A percentile compares a stretch with the other conserved stretches of the same genome.
phyloP scores from a whole-genome alignment of 208 protist genomes.

The Blechomonas ayalai region DNA sequence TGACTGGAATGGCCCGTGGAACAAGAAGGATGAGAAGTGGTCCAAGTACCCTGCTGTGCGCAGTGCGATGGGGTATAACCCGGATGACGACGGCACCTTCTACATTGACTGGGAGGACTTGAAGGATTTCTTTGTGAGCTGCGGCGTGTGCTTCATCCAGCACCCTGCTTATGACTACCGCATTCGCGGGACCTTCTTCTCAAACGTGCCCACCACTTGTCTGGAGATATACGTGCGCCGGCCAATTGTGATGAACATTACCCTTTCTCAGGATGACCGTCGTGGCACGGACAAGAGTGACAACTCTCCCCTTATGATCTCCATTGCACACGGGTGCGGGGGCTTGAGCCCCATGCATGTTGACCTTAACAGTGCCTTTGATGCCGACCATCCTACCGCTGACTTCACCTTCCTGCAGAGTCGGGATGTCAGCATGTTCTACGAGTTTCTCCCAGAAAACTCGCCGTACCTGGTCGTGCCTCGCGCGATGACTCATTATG shows the following conservation, averaged over 20 bases:
- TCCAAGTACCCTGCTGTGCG: slow-evolving; percentile 37
- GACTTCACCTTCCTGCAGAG: slow-evolving; percentile 70
- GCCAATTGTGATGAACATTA: slow-evolving; percentile 41
- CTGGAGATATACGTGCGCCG: slow-evolving; percentile 49
- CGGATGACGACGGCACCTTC: slow-evolving; percentile 46
- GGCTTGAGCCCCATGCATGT: slow-evolving; percentile 37
- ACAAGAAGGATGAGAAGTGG: slow-evolving; percentile 51
- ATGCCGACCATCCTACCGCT: slow-evolving; percentile 61
- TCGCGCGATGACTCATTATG: slow-evolving; percentile 42
- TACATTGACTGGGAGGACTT: slow-evolving; percentile 79
- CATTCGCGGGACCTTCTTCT: slow-evolving; percentile 64
- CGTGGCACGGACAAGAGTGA: slow-evolving; percentile 56
- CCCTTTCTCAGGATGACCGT: slow-evolving; percentile 70
- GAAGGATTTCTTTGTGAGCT: slow-evolving; percentile 56
- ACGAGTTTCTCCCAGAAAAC: slow-evolving; percentile 59
- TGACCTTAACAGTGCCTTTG: slow-evolving; percentile 66
- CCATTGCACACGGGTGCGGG: slow-evolving; percentile 54
- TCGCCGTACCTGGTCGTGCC: slow-evolving; percentile 79
- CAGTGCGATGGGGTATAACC: slow-evolving; percentile 31
- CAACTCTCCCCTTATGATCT: slow-evolving; percentile 66
- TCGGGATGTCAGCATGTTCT: slow-evolving; percentile 74
- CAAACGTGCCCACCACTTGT: slow-evolving; percentile 55
- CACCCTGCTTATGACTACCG: slow-evolving; percentile 68
- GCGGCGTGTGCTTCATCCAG: slow-evolving; percentile 75
- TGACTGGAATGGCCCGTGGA: slow-evolving; percentile 57